Percentiles rank a stretch among this genome's conserved stretches.
Conservation (phyloP, 257 asterid species). For the Solanum chaucha region DNA sequence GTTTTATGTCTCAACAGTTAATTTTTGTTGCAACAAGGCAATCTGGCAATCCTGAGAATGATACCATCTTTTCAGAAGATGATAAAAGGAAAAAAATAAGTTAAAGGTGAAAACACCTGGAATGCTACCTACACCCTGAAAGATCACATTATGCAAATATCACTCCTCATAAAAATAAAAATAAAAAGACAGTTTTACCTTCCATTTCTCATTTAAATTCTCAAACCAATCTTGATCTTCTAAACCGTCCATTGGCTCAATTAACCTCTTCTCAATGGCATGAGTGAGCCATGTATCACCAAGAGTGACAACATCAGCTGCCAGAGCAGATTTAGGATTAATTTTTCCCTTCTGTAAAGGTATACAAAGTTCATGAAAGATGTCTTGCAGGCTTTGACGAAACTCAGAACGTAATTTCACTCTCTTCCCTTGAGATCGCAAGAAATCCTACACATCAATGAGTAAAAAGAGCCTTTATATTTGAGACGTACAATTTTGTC, state of each 20-base stretch:
- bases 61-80: not conserved
- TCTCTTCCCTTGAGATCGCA: constrained; percentile 80
- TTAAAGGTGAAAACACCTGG: not conserved
- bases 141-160: not conserved
- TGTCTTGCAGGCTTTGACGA: constrained; percentile 55
- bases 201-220: constrained; percentile 65
- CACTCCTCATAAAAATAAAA: not conserved
- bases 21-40: not conserved
- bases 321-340: constrained; percentile 47
- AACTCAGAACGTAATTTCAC: constrained; percentile 48
- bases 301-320: constrained; percentile 72
- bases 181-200: constrained; percentile 29
- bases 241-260: constrained; percentile 61
- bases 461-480: constrained; percentile 3
- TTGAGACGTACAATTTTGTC: not conserved
- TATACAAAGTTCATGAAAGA: constrained; percentile 53
- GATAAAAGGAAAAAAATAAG: not conserved
- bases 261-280: constrained; percentile 59
- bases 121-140: not conserved
- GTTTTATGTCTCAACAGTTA: not conserved
- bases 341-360: constrained; percentile 38
- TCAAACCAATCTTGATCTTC: constrained; percentile 76
- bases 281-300: constrained; percentile 88
- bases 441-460: constrained; percentile 48
- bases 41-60: not conserved